A percentile compares a stretch with the other conserved stretches of the same genome.
These are phyloP conservation scores for Chrysosporium queenslandicum DNA, from an alignment of 2,329 filamentous ascomycete genomes.

Conservation along the genomic window DNA sequence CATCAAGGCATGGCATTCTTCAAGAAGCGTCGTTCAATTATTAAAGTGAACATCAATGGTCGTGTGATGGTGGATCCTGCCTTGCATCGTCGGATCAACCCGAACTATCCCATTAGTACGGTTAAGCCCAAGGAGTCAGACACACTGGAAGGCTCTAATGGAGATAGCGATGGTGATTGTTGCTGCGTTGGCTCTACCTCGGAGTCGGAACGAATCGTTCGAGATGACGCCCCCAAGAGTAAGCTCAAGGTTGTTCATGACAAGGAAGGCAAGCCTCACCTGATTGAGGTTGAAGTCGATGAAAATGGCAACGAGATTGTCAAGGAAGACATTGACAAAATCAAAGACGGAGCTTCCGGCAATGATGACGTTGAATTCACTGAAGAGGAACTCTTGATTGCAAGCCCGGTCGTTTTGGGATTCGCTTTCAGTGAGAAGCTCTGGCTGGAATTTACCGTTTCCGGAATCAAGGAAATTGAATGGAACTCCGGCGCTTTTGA, in stretches of 20 bases:
- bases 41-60: constrained; percentile 77
- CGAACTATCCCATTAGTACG: constrained; percentile 69
- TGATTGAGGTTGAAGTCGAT: constrained; percentile 48
- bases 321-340: constrained; percentile 48
- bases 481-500: constrained; percentile 80
- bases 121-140: constrained; percentile 64
- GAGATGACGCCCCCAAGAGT: constrained; percentile 27
- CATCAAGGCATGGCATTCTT: constrained; percentile 77
- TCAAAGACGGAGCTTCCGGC: constrained; percentile 33
- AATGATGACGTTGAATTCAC: constrained; percentile 50
- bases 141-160: constrained; percentile 39
- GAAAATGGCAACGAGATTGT: constrained; percentile 47
- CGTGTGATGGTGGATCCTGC: constrained; percentile 80
- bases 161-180: constrained; percentile 36
- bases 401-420: constrained; percentile 73
- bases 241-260: constrained; percentile 48
- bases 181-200: constrained; percentile 26
- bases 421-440: constrained; percentile 82
- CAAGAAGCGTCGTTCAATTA: constrained; percentile 64
- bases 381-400: constrained; percentile 74
- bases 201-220: constrained; percentile 26
- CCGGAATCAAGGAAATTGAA: constrained; percentile 65
- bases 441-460: constrained; percentile 81
- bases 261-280: constrained; percentile 42
- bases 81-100: constrained; percentile 72